A percentile compares a stretch with the other conserved stretches of the same genome.
phyloP scores from a whole-genome alignment of 2,329 filamentous ascomycete genomes.

The Diaporthe sp. region DNA sequence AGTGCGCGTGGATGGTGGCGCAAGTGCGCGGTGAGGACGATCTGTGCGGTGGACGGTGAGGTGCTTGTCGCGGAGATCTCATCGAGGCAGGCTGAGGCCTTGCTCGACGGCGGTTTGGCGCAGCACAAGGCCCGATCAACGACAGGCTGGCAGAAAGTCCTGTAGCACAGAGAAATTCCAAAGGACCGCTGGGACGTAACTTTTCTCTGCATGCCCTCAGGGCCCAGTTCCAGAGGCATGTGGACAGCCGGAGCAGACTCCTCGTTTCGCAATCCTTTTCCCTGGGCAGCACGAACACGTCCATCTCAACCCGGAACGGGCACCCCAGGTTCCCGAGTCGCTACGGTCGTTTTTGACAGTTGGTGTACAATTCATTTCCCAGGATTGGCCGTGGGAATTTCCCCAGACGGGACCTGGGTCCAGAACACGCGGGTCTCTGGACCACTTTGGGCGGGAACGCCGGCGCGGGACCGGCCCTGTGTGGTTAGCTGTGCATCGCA shows the following conservation, averaged over 20 bases:
- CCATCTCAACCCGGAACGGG: neutral
- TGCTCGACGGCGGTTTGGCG: neutral
- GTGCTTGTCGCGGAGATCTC: neutral
- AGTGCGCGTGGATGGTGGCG: conserved; percentile 1
- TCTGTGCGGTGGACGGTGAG: neutral
- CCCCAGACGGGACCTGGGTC: neutral
- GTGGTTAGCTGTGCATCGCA: neutral
- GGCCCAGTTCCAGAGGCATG: neutral
- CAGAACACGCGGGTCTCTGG: conserved; percentile 3
- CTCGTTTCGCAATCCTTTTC: neutral
- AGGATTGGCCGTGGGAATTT: neutral
- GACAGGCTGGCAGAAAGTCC: neutral
- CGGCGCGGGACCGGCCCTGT: neutral
- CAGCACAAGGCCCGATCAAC: conserved; percentile 8
- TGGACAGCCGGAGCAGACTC: neutral
- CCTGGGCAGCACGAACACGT: neutral
- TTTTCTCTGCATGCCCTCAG: neutral
- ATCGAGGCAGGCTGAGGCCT: neutral
- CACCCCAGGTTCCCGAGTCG: neutral
- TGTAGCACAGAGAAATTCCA: neutral
- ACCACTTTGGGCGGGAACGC: neutral
- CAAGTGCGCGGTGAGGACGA: conserved; percentile 8
- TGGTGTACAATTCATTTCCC: conserved; percentile 11
- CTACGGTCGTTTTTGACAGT: neutral
- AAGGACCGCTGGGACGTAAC: neutral